Evolutionary conservation across 257 asterid genomes (phyloP).

Genomic region (Salvia miltiorrhiza): DNA sequence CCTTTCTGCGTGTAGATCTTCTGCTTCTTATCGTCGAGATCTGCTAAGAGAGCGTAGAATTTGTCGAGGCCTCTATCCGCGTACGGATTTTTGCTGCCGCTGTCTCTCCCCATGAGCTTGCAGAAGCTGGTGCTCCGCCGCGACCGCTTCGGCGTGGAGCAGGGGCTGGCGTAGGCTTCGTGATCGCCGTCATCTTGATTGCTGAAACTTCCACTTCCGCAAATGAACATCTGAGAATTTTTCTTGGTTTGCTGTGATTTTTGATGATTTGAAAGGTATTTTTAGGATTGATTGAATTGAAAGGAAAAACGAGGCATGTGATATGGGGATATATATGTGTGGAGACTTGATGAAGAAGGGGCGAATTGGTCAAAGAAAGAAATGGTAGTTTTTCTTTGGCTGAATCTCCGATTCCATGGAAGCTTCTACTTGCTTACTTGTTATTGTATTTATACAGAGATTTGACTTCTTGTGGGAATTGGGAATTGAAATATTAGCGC

Average conservation of each 20-base stretch:
- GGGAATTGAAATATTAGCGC: not conserved
- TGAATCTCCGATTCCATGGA: constrained; percentile 23
- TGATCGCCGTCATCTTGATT: constrained; percentile 33
- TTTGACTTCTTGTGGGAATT: constrained; percentile 23
- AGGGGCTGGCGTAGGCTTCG: constrained; percentile 42
- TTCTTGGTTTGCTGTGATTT: not conserved
- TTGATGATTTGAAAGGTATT: not conserved
- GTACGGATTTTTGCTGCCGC: constrained; percentile 45
- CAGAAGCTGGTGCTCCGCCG: constrained; percentile 29
- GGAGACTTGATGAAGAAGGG: constrained; percentile 27
- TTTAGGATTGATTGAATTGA: not conserved
- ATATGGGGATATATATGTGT: not conserved
- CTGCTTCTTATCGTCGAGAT: constrained; percentile 44
- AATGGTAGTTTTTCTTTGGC: not conserved
- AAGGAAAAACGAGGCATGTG: constrained; percentile 5
- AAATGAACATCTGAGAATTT: constrained; percentile 40
- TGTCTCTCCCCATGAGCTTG: constrained; percentile 30
- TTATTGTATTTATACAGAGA: not conserved
- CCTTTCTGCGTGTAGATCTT: constrained; percentile 44
- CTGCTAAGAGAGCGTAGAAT: constrained; percentile 52
- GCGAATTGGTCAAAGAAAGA: constrained; percentile 32
- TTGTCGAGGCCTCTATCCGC: constrained; percentile 49
- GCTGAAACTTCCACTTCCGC: constrained; percentile 51
- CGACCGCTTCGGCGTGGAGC: constrained; percentile 46
- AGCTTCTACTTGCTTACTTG: constrained; percentile 30